Evolutionary conservation across 2,329 filamentous ascomycete genomes (phyloP).

Genomic region (Fusarium paranaense): DNA sequence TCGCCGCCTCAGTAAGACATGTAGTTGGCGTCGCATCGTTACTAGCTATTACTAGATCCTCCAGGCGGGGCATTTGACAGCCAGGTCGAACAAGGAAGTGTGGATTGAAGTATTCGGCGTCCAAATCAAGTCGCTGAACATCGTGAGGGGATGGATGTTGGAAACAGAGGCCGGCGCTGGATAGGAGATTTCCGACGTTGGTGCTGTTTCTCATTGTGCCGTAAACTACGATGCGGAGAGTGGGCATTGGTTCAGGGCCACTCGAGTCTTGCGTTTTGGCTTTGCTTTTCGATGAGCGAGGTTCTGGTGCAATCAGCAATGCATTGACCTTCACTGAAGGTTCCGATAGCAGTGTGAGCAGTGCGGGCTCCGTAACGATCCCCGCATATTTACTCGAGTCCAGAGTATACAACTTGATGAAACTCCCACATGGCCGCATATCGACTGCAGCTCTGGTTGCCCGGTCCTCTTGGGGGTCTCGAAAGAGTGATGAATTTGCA

Average conservation of each 20-base stretch:
- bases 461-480: neutral
- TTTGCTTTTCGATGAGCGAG: neutral
- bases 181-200: neutral
- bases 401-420: neutral
- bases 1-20: neutral
- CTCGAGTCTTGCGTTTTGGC: neutral
- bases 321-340: neutral
- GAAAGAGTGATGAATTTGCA: neutral
- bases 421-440: neutral
- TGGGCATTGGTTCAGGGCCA: rapidly evolving
- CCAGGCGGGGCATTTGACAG: neutral
- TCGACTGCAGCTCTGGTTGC: neutral
- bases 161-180: rapidly evolving
- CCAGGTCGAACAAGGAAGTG: neutral
- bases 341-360: neutral
- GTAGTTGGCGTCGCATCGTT: rapidly evolving
- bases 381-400: neutral
- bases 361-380: rapidly evolving
- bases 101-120: neutral
- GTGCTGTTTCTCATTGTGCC: neutral
- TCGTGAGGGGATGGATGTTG: neutral
- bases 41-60: neutral
- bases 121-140: neutral
- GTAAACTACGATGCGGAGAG: neutral
- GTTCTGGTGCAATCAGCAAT: neutral